Evolutionary conservation across 495 filamentous ascomycete genomes (phyloP).

Genomic region (Aspergillus panamensis): DNA sequence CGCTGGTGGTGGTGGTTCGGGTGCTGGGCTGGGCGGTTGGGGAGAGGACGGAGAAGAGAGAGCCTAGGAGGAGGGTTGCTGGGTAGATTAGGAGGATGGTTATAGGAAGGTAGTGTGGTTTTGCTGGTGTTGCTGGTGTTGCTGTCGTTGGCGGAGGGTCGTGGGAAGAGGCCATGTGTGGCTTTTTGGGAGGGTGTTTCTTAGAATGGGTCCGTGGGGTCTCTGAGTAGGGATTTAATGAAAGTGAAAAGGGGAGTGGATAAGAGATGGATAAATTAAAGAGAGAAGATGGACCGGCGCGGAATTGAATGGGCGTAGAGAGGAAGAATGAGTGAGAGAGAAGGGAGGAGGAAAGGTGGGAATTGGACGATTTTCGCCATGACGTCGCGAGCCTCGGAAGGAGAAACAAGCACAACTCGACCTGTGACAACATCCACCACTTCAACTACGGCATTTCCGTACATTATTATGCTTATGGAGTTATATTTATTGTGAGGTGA

Average conservation of each 20-base stretch:
- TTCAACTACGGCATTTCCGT: not conserved
- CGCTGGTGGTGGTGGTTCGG: constrained; percentile 24
- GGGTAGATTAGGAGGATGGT: constrained; percentile 66
- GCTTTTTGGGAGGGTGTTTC: not conserved
- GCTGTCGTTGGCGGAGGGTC: constrained; percentile 5
- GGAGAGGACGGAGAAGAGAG: constrained; percentile 72
- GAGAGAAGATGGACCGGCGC: not conserved
- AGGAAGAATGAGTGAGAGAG: not conserved
- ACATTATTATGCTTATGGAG: not conserved
- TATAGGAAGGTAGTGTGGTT: constrained; percentile 17
- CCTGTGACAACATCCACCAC: not conserved
- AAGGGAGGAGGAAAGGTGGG: not conserved
- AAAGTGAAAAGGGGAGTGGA: not conserved
- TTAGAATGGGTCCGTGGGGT: not conserved
- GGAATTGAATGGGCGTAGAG: not conserved
- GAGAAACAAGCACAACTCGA: not conserved
- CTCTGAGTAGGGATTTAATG: not conserved
- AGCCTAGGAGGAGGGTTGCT: constrained; percentile 69
- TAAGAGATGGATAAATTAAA: not conserved
- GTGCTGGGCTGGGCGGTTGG: constrained; percentile 52
- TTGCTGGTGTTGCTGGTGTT: constrained; percentile 11
- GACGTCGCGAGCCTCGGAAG: constrained; percentile 4
- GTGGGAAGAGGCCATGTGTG: constrained; percentile 18
- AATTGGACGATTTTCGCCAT: not conserved
- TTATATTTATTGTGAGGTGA: not conserved